Percentiles rank a stretch among this genome's conserved stretches.
Conservation (phyloP, 2,329 filamentous ascomycete species). For the Clonostachys solani region DNA sequence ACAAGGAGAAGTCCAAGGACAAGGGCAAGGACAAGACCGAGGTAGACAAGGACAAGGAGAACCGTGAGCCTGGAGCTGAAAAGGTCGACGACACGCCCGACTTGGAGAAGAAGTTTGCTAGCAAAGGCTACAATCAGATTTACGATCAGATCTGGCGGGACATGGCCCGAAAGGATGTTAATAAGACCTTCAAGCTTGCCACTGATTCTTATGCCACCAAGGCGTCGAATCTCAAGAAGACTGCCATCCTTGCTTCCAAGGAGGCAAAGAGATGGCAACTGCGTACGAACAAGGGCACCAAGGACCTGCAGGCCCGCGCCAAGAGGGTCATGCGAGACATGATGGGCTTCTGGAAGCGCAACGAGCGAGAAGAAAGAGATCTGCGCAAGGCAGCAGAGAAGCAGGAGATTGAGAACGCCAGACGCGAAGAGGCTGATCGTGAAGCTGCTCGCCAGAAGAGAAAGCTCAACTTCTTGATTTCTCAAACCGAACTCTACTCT, state of each 20-base stretch:
- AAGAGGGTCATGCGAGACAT: slow-evolving; percentile 99
- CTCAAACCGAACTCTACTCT: slow-evolving; percentile 96
- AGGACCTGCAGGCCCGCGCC: slow-evolving; percentile 92
- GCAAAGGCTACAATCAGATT: slow-evolving; percentile 93
- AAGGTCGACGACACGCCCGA: slow-evolving; percentile 46
- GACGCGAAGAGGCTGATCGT: slow-evolving; percentile 93
- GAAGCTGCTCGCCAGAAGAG: slow-evolving; percentile 97
- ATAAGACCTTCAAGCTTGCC: slow-evolving; percentile 87
- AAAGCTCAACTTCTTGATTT: slow-evolving; percentile 99
- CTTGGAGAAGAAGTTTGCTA: slow-evolving; percentile 67
- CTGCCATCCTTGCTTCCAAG: slow-evolving; percentile 91
- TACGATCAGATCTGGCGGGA: slow-evolving; percentile 98
- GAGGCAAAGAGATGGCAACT: slow-evolving; percentile 97
- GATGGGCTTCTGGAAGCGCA: slow-evolving; percentile 99
- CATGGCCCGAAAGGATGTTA: slow-evolving; percentile 87
- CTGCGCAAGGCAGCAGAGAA: slow-evolving; percentile 89
- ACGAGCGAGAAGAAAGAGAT: slow-evolving; percentile 95
- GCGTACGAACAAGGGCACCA: slow-evolving; percentile 96
- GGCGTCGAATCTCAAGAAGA: slow-evolving; percentile 96
- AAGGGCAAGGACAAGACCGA: slow-evolving; percentile 26
- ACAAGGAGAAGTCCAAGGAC: slow-evolving; percentile 39
- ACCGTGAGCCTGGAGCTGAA: slow-evolving; percentile 41
- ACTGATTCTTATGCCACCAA: slow-evolving; percentile 81
- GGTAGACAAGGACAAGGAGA: slow-evolving; percentile 31
- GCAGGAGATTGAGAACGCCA: slow-evolving; percentile 93